Evolutionary conservation across 2,329 filamentous ascomycete genomes (phyloP).

Genomic region (Aspergillus fumigatiaffinis): DNA sequence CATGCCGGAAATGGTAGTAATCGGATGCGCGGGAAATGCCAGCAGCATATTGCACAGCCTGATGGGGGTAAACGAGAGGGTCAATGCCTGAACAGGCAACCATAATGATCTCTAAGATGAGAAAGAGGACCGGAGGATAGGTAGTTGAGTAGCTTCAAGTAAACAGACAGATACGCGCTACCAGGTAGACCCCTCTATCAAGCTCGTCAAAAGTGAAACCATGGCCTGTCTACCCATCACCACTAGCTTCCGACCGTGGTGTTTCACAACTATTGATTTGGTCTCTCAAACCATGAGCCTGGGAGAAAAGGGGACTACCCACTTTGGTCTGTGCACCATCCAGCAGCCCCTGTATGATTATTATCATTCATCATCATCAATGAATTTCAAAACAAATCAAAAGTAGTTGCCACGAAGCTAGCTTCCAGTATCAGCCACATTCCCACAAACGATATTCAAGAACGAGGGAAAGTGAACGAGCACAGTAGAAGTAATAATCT

Average conservation of each 20-base stretch:
- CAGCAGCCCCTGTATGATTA: conserved; percentile 4
- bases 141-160: neutral
- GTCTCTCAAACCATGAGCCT: neutral
- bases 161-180: neutral
- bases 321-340: conserved; percentile 12
- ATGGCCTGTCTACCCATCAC: neutral
- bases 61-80: neutral
- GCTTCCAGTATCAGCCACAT: neutral
- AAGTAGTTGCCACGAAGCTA: neutral
- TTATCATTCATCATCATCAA: neutral
- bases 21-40: neutral
- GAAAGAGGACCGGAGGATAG: neutral
- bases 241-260: neutral
- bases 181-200: neutral
- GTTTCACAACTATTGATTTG: conserved; percentile 1
- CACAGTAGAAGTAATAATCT: neutral
- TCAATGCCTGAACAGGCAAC: neutral
- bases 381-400: neutral
- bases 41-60: neutral
- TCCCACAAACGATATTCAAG: neutral
- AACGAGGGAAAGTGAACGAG: neutral
- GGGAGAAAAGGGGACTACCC: conserved; percentile 13
- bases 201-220: neutral
- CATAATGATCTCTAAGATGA: neutral
- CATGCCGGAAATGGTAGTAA: neutral